Conservation (phyloP, 208 protist species). For the Acanthamoeba castellanii region DNA sequence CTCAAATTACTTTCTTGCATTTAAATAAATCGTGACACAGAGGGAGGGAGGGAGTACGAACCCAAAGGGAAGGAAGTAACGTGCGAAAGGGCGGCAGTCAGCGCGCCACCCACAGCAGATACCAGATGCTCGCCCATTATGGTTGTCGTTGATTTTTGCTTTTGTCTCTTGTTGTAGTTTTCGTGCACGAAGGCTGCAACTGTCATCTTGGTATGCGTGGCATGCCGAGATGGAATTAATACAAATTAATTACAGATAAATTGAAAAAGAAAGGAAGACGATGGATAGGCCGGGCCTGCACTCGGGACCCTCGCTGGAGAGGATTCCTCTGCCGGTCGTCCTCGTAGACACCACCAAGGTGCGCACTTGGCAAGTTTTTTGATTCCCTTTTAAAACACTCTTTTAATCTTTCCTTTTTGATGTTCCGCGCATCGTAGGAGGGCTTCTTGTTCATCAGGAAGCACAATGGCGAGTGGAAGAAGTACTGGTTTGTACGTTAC, state of each 20-base stretch:
- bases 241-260: too few relatives aligned
- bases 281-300: neutral
- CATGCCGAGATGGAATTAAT: neutral
- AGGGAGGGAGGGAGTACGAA: neutral
- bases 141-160: neutral
- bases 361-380: neutral
- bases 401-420: neutral
- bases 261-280: neutral
- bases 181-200: neutral
- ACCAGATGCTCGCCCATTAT: conserved; percentile 7
- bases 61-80: neutral
- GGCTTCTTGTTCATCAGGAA: conserved; percentile 19
- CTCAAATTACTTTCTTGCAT: neutral
- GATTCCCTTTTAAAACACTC: neutral
- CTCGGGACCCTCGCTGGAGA: neutral
- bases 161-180: neutral
- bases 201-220: neutral
- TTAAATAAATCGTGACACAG: neutral
- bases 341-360: conserved; percentile 29
- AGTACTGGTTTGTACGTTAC: conserved; percentile 52
- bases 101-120: neutral
- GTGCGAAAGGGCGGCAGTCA: neutral
- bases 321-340: neutral
- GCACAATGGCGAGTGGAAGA: neutral
- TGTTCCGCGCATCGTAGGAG: neutral